Conservation (phyloP, 1,284 basidiomycete species). For the Cryptococcus depauperatus region DNA sequence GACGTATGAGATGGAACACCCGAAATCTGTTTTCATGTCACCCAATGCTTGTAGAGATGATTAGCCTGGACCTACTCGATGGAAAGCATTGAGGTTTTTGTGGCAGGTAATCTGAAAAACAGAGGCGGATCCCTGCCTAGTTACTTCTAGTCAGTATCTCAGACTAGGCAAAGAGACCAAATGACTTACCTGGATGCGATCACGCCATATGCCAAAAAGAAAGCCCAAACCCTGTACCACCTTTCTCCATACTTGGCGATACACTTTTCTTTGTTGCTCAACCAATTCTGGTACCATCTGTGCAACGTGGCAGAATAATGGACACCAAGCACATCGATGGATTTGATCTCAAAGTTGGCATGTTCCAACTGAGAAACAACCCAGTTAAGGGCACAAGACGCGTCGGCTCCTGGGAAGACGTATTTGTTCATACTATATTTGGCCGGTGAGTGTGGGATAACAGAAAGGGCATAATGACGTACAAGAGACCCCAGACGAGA, state of each 20-base stretch:
- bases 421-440: conserved; percentile 79
- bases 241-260: conserved; percentile 79
- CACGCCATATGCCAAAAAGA: conserved; percentile 75
- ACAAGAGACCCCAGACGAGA: conserved; percentile 70
- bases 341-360: conserved; percentile 95
- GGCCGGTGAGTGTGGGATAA: neutral
- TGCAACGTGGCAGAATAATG: conserved; percentile 93
- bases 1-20: conserved; percentile 62
- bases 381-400: conserved; percentile 90
- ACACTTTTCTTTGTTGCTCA: conserved; percentile 80
- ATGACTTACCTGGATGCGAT: conserved; percentile 45
- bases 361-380: conserved; percentile 68
- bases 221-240: conserved; percentile 85
- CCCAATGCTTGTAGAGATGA: neutral
- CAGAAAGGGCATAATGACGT: conserved; percentile 9
- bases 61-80: conserved; percentile 55
- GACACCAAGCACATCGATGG: conserved; percentile 90
- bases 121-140: conserved; percentile 72
- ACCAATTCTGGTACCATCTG: conserved; percentile 94
- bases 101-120: conserved; percentile 94
- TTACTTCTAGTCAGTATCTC: no score
- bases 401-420: conserved; percentile 96
- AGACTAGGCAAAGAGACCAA: neutral
- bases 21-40: conserved; percentile 47
- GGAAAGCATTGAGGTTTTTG: conserved; percentile 94